Percentiles rank a stretch among this genome's conserved stretches.
Conservation (phyloP, 192 early-diverging fungal species). For the Linnemannia schmuckeri region DNA sequence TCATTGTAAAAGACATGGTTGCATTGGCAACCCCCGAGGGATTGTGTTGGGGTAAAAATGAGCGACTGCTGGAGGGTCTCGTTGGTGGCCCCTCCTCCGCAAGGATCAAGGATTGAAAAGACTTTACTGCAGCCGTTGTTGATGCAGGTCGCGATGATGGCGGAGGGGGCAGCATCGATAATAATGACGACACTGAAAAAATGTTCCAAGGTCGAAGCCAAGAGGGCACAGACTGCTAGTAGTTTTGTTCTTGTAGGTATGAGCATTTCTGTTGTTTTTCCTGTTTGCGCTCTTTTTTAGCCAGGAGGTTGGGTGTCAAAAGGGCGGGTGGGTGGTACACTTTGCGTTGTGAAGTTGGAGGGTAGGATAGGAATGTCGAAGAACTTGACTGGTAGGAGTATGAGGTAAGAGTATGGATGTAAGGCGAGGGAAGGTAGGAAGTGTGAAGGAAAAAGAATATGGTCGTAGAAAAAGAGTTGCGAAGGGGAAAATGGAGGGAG, state of each 20-base stretch:
- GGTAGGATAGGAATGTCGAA: too few relatives aligned
- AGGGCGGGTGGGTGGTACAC: not conserved
- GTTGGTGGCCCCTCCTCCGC: constrained; percentile 48
- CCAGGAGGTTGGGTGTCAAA: not conserved
- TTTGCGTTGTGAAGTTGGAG: too few relatives aligned
- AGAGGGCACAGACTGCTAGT: not conserved
- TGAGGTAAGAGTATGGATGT: not conserved
- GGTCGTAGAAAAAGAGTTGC: too few relatives aligned
- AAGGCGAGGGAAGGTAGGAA: too few relatives aligned
- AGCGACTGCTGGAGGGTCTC: constrained; percentile 35
- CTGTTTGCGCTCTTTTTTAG: not conserved
- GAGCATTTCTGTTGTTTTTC: constrained; percentile 5
- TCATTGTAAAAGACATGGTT: constrained; percentile 30
- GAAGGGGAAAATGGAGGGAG: not conserved
- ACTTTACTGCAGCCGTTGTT: constrained; percentile 25
- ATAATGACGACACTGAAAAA: not conserved
- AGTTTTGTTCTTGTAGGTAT: not conserved
- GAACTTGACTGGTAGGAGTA: not conserved
- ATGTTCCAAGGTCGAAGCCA: not conserved
- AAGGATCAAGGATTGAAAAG: constrained; percentile 27
- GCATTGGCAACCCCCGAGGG: constrained; percentile 47
- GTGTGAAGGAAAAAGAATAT: not conserved
- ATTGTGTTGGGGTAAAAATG: constrained; percentile 43
- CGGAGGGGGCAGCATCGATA: constrained; percentile 9
- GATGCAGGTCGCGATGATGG: constrained; percentile 28